phyloP scores from a whole-genome alignment of 2,329 filamentous ascomycete genomes.

The Ceratocystis huliohia region DNA sequence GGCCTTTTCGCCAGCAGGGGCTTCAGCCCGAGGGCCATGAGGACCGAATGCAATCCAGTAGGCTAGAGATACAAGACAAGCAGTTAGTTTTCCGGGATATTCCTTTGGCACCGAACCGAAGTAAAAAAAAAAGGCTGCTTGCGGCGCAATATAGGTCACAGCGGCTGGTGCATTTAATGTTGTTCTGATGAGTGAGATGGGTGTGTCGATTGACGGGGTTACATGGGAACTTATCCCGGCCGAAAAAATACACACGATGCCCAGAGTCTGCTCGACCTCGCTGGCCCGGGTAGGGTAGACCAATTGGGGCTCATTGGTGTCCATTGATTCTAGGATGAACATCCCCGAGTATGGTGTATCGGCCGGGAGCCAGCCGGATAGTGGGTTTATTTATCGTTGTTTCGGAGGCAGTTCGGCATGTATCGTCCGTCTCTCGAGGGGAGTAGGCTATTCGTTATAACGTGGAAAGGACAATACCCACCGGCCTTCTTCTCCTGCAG shows the following conservation, averaged over 20 bases:
- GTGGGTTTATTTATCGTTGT: neutral
- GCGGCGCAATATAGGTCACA: neutral
- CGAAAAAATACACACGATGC: neutral
- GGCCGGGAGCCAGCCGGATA: neutral
- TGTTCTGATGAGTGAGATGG: neutral
- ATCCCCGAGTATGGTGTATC: neutral
- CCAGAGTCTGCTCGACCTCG: neutral
- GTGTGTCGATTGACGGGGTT: neutral
- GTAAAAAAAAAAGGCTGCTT: neutral
- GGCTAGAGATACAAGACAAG: constrained; percentile 41
- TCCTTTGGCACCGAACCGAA: neutral
- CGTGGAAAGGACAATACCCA: constrained; percentile 41
- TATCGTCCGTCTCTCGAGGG: neutral
- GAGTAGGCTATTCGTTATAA: neutral
- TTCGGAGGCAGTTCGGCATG: constrained; percentile 13
- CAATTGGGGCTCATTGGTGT: neutral
- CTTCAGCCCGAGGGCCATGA: constrained; percentile 76
- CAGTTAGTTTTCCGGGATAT: neutral
- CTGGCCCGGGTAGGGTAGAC: neutral
- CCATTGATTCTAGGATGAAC: neutral
- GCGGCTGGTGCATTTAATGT: neutral
- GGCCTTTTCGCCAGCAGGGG: constrained; percentile 73
- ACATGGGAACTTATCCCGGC: constrained; percentile 1
- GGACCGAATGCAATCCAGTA: constrained; percentile 99
- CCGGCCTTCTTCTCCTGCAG: constrained; percentile 98